Percentiles rank a stretch among this genome's conserved stretches.
Evolutionary conservation across 192 early-diverging fungal species (phyloP).

Genomic region (Chytriomyces sp.): DNA sequence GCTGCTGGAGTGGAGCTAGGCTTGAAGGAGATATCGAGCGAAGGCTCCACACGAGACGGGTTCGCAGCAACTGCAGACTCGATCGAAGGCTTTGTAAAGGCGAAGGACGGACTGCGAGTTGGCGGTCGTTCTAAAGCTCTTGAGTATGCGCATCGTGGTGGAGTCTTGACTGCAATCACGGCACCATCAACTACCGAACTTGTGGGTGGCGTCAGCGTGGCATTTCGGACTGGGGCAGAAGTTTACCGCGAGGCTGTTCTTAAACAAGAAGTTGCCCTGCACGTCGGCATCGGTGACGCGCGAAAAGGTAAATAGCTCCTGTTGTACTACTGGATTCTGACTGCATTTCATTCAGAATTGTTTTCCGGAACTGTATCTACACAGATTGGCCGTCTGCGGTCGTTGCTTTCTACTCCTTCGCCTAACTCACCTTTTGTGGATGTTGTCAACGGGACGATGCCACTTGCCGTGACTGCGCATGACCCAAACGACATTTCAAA

Average conservation of each 20-base stretch:
- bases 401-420: not conserved
- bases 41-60: slow-evolving; percentile 65
- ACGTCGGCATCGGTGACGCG: slow-evolving; percentile 59
- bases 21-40: slow-evolving; percentile 63
- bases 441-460: slow-evolving; percentile 7
- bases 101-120: slow-evolving; percentile 58
- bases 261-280: slow-evolving; percentile 57
- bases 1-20: slow-evolving; percentile 56
- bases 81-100: slow-evolving; percentile 42
- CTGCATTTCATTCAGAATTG: not conserved
- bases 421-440: not conserved
- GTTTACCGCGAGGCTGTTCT: slow-evolving; percentile 48
- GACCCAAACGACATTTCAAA: slow-evolving; percentile 58
- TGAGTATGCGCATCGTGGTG: slow-evolving; percentile 44
- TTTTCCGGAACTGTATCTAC: not conserved
- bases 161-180: slow-evolving; percentile 61
- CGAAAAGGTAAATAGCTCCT: slow-evolving; percentile 26
- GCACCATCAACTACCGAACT: slow-evolving; percentile 52
- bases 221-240: slow-evolving; percentile 64
- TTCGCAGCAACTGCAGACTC: slow-evolving; percentile 43
- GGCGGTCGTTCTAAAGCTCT: slow-evolving; percentile 23
- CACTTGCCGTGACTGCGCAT: slow-evolving; percentile 14
- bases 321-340: no score
- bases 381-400: not conserved
- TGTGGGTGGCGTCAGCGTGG: slow-evolving; percentile 60